phyloP scores from a whole-genome alignment of 345 rosid species.

The Citrus inodora region DNA sequence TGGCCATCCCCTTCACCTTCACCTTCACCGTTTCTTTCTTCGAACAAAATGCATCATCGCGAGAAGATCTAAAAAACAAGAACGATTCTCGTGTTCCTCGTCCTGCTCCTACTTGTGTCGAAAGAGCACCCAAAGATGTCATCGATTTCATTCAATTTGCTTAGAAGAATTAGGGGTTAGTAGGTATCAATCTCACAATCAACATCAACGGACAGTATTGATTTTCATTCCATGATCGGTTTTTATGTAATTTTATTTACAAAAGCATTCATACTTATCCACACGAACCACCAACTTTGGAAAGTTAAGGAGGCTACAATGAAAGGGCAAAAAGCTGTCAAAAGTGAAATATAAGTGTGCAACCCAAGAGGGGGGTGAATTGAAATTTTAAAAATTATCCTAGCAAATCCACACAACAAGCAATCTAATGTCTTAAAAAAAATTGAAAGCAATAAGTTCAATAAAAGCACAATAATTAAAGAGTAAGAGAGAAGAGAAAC shows the following conservation, averaged over 20 bases:
- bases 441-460: too few species aligned
- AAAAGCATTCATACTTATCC: neutral
- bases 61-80: neutral
- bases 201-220: neutral
- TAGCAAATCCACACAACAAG: too few species aligned
- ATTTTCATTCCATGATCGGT: too few species aligned
- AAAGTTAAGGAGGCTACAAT: neutral
- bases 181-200: too few species aligned
- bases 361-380: too few species aligned
- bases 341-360: too few species aligned
- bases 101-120: neutral
- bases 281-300: neutral
- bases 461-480: too few species aligned
- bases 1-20: conserved; percentile 36
- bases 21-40: neutral
- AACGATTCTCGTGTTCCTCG: neutral
- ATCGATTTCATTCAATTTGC: neutral
- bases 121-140: neutral
- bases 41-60: neutral
- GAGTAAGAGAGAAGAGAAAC: too few species aligned
- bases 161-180: neutral
- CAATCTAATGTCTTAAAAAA: too few species aligned
- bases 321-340: too few species aligned
- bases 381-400: too few species aligned
- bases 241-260: neutral